These are phyloP conservation scores for Laguncularia racemosa DNA, from an alignment of 345 rosid genomes.

Conservation along the genomic window DNA sequence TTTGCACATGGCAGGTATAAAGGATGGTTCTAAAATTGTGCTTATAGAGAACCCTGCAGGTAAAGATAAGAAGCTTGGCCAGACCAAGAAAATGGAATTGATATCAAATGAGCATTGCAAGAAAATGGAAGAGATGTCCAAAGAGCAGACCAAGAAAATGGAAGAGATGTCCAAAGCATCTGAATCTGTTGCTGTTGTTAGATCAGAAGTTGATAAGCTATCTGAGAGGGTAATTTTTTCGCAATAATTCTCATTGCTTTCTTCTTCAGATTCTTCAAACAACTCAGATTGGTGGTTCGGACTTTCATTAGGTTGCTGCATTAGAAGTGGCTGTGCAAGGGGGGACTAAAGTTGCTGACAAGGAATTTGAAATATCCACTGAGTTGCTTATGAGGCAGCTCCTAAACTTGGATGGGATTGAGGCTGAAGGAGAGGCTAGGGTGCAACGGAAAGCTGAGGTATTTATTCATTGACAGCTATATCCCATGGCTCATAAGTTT, in stretches of 20 bases:
- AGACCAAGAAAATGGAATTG: slow-evolving; percentile 23
- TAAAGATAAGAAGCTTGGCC: slow-evolving; percentile 31
- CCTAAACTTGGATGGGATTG: slow-evolving; percentile 70
- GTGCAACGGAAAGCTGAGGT: slow-evolving; percentile 86
- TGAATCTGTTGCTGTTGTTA: slow-evolving; percentile 41
- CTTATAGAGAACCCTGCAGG: slow-evolving; percentile 34
- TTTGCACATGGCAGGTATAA: slow-evolving; percentile 53
- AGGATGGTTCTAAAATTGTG: slow-evolving; percentile 57
- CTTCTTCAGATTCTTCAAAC: background rate
- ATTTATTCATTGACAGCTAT: slow-evolving; percentile 1
- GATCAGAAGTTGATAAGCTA: slow-evolving; percentile 63
- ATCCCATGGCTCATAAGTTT: too few relatives aligned
- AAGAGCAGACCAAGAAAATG: slow-evolving; percentile 28
- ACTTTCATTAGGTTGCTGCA: slow-evolving; percentile 47
- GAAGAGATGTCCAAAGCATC: slow-evolving; percentile 41
- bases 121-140: slow-evolving; percentile 30
- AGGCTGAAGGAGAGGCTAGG: slow-evolving; percentile 86
- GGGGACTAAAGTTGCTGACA: slow-evolving; percentile 46
- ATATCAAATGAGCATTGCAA: slow-evolving; percentile 33
- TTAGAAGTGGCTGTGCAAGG: slow-evolving; percentile 56
- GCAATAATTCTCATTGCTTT: background rate
- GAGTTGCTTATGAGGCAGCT: slow-evolving; percentile 87
- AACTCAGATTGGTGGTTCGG: background rate
- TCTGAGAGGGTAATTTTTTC: slow-evolving; percentile 48
- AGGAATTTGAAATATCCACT: slow-evolving; percentile 55